Conservation (phyloP, 192 early-diverging fungal species). For the Coemansia nantahalensis region DNA sequence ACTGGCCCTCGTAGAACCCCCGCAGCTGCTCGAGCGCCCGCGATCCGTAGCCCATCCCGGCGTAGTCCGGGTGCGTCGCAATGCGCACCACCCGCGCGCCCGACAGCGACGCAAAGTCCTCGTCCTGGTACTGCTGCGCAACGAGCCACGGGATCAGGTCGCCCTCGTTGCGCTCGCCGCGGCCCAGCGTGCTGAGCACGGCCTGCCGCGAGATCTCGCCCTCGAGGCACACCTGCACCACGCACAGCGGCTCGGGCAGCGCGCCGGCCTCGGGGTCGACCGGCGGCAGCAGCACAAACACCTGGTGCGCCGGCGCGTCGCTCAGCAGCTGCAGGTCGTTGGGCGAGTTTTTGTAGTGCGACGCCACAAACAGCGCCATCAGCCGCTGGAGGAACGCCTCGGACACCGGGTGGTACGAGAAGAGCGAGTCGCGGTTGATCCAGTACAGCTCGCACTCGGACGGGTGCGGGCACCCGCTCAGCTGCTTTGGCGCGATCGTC, state of each 20-base stretch:
- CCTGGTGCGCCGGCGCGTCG: constrained; percentile 96
- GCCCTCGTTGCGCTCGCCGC: constrained; percentile 83
- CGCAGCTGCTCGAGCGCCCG: constrained; percentile 85
- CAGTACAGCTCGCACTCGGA: constrained; percentile 93
- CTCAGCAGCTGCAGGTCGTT: constrained; percentile 97
- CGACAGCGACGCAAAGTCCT: constrained; percentile 91
- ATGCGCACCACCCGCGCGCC: constrained; percentile 97
- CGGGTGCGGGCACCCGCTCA: constrained; percentile 89
- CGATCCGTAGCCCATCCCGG: constrained; percentile 95
- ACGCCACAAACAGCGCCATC: constrained; percentile 96
- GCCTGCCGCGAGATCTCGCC: constrained; percentile 89
- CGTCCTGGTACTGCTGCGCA: constrained; percentile 92
- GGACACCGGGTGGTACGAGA: constrained; percentile 95
- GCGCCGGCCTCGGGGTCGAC: constrained; percentile 62
- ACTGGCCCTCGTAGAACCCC: constrained; percentile 83
- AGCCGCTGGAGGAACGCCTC: constrained; percentile 97
- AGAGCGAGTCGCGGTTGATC: constrained; percentile 96
- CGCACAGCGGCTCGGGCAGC: constrained; percentile 91
- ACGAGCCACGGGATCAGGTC: constrained; percentile 98
- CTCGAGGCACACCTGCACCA: constrained; percentile 88
- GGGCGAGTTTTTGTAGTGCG: constrained; percentile 99
- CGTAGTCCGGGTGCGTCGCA: constrained; percentile 96
- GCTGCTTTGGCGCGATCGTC: constrained; percentile 63
- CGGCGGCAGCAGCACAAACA: constrained; percentile 95
- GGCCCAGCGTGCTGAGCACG: constrained; percentile 75